Evolutionary conservation across 495 filamentous ascomycete species (phyloP).

Genomic region (Recurvomyces mirabilis): DNA sequence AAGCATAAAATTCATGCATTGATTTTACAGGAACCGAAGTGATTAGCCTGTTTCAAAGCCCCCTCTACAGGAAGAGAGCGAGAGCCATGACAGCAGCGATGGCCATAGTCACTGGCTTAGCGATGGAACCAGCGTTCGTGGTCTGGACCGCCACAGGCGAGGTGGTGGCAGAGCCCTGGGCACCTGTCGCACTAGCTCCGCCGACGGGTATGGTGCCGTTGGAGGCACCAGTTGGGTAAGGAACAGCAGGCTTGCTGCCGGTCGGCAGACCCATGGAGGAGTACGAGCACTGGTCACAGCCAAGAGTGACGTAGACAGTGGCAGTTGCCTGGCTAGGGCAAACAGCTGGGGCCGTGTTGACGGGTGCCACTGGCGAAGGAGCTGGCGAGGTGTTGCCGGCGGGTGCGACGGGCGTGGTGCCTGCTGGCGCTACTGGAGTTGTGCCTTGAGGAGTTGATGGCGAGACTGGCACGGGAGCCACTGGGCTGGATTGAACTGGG

Average conservation of each 20-base stretch:
- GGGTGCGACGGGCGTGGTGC: neutral
- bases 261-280: slow-evolving; percentile 4
- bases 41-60: too few species aligned
- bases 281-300: slow-evolving; percentile 5
- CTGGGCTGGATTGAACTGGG: neutral
- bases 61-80: slow-evolving; percentile 9
- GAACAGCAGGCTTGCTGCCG: neutral
- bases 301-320: neutral
- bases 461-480: neutral
- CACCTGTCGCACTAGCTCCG: neutral
- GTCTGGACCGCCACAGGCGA: neutral
- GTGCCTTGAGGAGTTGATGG: neutral
- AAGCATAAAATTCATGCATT: too few species aligned
- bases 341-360: neutral
- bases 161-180: neutral
- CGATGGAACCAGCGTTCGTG: neutral
- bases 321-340: neutral
- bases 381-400: neutral
- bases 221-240: neutral
- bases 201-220: neutral
- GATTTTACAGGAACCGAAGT: too few species aligned
- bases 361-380: neutral
- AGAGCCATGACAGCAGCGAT: slow-evolving; percentile 6
- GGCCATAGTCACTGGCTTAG: slow-evolving; percentile 4
- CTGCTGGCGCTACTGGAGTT: neutral